phyloP scores from a whole-genome alignment of 768 basidiomycete species.

The Trametes elegans region DNA sequence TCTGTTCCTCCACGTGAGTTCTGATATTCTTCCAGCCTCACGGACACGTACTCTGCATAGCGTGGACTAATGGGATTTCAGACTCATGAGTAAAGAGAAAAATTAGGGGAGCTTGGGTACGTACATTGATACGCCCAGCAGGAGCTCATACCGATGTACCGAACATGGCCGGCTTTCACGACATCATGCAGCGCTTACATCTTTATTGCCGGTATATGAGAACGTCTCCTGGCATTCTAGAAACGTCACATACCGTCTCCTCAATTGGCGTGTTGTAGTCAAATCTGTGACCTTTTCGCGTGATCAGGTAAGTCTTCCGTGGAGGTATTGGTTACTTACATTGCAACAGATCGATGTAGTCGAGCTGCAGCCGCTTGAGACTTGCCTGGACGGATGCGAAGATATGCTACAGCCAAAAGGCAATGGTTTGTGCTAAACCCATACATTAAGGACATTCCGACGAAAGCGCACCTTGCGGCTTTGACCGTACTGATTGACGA shows the following conservation, averaged over 20 bases:
- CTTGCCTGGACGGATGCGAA: conserved; percentile 65
- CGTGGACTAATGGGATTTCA: conserved; percentile 22
- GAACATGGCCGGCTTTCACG: conserved; percentile 39
- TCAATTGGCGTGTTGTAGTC: conserved; percentile 40
- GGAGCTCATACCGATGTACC: conserved; percentile 37
- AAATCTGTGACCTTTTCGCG: conserved; percentile 24
- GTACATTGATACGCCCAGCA: conserved; percentile 33
- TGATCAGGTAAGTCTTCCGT: background rate
- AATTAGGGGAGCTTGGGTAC: background rate
- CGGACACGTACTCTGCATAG: conserved; percentile 28
- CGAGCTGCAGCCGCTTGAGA: conserved; percentile 64
- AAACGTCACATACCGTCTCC: conserved; percentile 27
- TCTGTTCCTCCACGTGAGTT: conserved; percentile 27
- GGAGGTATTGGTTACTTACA: background rate
- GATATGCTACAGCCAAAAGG: conserved; percentile 71
- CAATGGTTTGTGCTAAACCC: too few species aligned
- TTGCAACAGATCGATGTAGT: conserved; percentile 49
- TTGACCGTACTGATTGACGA: conserved; percentile 36
- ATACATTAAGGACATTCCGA: too few species aligned
- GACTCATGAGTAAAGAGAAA: background rate
- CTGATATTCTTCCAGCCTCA: too few species aligned
- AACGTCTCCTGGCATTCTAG: background rate
- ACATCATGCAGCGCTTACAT: conserved; percentile 37
- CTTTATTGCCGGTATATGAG: background rate
- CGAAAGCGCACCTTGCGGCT: conserved; percentile 33